A percentile compares a stretch with the other conserved stretches of the same genome.
phyloP scores from a whole-genome alignment of 2,329 filamentous ascomycete species.

The Akanthomyces uredinophilus region DNA sequence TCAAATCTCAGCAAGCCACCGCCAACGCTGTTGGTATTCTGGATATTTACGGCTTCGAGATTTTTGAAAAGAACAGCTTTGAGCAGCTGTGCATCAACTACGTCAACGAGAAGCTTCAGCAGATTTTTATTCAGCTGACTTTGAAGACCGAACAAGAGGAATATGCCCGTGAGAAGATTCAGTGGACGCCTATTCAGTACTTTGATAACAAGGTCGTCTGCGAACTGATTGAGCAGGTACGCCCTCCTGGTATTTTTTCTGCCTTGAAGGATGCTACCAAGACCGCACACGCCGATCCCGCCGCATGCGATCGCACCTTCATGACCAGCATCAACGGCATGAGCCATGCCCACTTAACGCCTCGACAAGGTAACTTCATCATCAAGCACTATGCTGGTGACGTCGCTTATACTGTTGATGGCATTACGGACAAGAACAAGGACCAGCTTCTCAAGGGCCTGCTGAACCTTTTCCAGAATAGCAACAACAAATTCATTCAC shows the following conservation, averaged over 20 bases:
- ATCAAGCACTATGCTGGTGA: conserved; percentile 99
- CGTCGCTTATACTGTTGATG: conserved; percentile 87
- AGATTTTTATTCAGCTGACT: conserved; percentile 98
- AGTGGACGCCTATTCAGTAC: conserved; percentile 98
- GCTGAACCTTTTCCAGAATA: conserved; percentile 77
- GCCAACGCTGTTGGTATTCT: conserved; percentile 90
- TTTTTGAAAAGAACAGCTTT: conserved; percentile 98
- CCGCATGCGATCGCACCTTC: conserved; percentile 91
- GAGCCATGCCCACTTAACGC: conserved; percentile 85
- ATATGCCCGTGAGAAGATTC: conserved; percentile 90
- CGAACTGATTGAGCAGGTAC: conserved; percentile 87
- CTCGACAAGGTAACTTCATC: conserved; percentile 91
- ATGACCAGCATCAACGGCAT: conserved; percentile 90
- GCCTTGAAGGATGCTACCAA: conserved; percentile 97
- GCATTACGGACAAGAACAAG: conserved; percentile 99
- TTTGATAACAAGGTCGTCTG: conserved; percentile 99
- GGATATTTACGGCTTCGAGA: conserved; percentile 99
- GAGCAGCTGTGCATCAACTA: conserved; percentile 99
- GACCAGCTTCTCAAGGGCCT: conserved; percentile 93
- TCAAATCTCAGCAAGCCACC: conserved; percentile 71
- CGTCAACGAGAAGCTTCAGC: conserved; percentile 97
- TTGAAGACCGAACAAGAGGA: conserved; percentile 97
- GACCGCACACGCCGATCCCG: conserved; percentile 93
- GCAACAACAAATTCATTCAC: conserved; percentile 81
- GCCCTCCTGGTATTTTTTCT: conserved; percentile 89